Conservation (phyloP, 345 rosid genomes). For the Orychophragmus violaceus region DNA sequence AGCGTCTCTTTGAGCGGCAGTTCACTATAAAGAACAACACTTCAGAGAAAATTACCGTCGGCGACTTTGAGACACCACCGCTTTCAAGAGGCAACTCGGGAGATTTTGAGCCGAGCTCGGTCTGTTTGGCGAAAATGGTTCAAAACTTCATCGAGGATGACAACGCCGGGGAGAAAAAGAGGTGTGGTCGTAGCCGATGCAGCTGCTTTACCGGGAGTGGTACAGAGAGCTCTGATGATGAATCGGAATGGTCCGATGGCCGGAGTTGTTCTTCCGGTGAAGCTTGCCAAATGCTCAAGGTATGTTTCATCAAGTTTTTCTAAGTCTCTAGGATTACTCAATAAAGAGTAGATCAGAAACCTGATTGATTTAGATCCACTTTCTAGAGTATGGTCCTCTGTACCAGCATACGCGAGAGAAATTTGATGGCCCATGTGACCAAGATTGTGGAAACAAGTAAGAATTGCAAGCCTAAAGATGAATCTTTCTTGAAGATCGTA, state of each 20-base stretch:
- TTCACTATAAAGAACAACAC: constrained; percentile 47
- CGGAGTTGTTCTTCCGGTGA: constrained; percentile 35
- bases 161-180: constrained; percentile 30
- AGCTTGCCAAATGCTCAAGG: constrained; percentile 63
- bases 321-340: neutral
- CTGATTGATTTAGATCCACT: neutral
- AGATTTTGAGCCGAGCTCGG: constrained; percentile 78
- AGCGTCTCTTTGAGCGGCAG: constrained; percentile 84
- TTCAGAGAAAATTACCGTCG: constrained; percentile 33
- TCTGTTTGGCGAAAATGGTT: constrained; percentile 72
- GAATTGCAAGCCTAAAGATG: constrained; percentile 53
- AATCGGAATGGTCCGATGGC: constrained; percentile 42
- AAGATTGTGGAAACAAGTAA: constrained; percentile 70
- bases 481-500: constrained; percentile 43
- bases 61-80: constrained; percentile 20
- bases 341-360: neutral
- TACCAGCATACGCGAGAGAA: constrained; percentile 48
- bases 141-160: constrained; percentile 63
- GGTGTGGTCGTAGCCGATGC: constrained; percentile 51
- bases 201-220: constrained; percentile 55
- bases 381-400: constrained; percentile 61
- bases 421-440: constrained; percentile 51
- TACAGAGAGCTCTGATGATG: constrained; percentile 73
- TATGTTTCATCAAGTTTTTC: neutral
- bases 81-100: constrained; percentile 35